phyloP scores from a whole-genome alignment of 1,139 yeast genomes.

The Geotrichum klebahnii region DNA sequence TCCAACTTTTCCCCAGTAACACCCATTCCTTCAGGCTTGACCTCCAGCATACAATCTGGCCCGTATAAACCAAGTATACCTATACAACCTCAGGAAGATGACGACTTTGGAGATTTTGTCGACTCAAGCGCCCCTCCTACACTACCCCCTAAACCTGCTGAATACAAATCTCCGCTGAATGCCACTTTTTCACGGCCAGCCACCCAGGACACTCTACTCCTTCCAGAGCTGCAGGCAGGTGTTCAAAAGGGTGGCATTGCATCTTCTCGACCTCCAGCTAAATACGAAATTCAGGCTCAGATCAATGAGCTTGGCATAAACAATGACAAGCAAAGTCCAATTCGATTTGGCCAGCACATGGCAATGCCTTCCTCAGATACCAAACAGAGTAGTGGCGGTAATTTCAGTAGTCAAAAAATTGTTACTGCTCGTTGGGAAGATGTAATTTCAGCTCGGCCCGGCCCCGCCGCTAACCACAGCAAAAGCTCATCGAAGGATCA shows the following conservation, averaged over 20 bases:
- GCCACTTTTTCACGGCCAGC: neutral
- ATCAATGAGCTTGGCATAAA: conserved; percentile 17
- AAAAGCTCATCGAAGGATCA: neutral
- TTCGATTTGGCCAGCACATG: conserved; percentile 26
- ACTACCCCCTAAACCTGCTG: neutral
- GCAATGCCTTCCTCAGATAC: neutral
- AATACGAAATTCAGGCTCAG: conserved; percentile 17
- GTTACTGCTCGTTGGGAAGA: conserved; percentile 17
- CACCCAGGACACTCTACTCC: neutral
- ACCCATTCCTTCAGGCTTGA: neutral
- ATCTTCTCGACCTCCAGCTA: neutral
- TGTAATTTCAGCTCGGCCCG: conserved; percentile 13
- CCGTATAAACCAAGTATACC: neutral
- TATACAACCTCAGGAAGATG: conserved; percentile 8
- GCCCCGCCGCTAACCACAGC: conserved; percentile 3
- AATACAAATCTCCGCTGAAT: neutral
- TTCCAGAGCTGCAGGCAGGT: neutral
- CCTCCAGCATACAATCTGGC: neutral
- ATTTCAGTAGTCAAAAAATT: neutral
- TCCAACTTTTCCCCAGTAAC: neutral
- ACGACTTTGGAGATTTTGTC: conserved; percentile 30
- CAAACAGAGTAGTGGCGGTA: neutral
- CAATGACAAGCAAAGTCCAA: conserved; percentile 15
- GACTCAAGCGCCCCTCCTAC: conserved; percentile 9
- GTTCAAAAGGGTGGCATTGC: neutral